These are phyloP conservation scores for Dinochytrium kinnereticum DNA, from an alignment of 371 early-diverging fungal species.

Conservation along the genomic window DNA sequence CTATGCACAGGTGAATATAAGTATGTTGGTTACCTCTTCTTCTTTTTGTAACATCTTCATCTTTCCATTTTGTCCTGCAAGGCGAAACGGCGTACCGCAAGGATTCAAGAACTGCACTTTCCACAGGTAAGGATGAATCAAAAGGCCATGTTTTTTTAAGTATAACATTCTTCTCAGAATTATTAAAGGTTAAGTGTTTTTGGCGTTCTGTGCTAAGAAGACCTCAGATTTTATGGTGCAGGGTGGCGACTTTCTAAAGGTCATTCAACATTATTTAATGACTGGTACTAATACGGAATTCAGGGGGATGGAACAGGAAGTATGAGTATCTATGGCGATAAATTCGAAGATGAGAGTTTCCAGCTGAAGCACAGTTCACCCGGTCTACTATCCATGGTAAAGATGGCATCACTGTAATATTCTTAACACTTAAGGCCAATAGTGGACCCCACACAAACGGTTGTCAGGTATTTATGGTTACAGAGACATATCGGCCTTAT, in stretches of 20 bases:
- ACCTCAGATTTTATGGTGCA: constrained; percentile 95
- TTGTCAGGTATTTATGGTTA: constrained; percentile 63
- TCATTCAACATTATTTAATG: constrained; percentile 18
- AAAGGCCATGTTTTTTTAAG: constrained; percentile 31
- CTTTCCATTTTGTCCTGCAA: constrained; percentile 19
- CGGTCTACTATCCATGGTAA: constrained; percentile 95
- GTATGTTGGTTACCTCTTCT: too few species aligned
- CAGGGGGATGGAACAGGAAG: constrained; percentile 94
- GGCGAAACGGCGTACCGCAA: constrained; percentile 76
- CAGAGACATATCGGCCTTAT: background rate
- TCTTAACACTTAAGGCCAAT: constrained; percentile 68
- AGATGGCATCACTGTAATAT: constrained; percentile 22
- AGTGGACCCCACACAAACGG: constrained; percentile 94
- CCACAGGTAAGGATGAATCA: constrained; percentile 92
- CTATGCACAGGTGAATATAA: constrained; percentile 92
- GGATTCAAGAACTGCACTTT: constrained; percentile 92
- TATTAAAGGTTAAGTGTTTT: constrained; percentile 64
- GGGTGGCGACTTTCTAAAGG: constrained; percentile 97
- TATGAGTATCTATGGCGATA: constrained; percentile 94
- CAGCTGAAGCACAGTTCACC: constrained; percentile 86
- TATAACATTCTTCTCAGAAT: constrained; percentile 48
- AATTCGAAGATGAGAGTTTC: constrained; percentile 98
- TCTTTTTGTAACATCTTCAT: constrained; percentile 18
- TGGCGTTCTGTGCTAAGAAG: background rate
- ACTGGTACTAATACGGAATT: constrained; percentile 1